Conservation (phyloP, 2,329 filamentous ascomycete genomes). For the Myriangium duriaei region DNA sequence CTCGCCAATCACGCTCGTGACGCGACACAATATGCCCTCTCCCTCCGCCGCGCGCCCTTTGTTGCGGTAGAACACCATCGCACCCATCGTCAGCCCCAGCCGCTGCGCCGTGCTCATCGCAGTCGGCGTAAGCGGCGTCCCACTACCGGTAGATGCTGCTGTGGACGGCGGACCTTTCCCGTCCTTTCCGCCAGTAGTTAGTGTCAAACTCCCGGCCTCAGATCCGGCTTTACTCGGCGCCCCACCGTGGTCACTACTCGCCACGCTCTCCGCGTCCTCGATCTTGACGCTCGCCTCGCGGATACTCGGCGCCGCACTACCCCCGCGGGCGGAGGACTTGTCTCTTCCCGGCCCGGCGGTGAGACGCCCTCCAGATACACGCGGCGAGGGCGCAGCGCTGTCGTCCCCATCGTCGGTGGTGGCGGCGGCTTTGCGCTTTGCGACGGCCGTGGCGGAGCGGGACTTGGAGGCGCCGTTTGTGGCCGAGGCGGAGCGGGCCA, state of each 20-base stretch:
- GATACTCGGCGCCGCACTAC: conserved; percentile 30
- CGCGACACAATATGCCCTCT: conserved; percentile 39
- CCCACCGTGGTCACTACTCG: conserved; percentile 31
- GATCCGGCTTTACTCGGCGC: conserved; percentile 1
- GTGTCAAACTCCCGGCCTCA: conserved; percentile 5
- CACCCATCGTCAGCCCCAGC: conserved; percentile 26
- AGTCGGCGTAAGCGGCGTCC: conserved; percentile 6
- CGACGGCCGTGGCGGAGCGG: conserved; percentile 9
- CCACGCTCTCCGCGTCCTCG: conserved; percentile 34
- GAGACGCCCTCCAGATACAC: conserved; percentile 10
- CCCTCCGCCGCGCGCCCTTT: conserved; percentile 28
- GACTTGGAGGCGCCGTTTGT: conserved; percentile 10
- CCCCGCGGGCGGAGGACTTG: conserved; percentile 23
- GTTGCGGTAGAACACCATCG: conserved; percentile 40
- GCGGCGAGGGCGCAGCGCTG: conserved; percentile 22
- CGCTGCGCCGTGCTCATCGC: conserved; percentile 16
- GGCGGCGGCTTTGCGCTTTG: conserved; percentile 13
- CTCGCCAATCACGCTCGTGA: conserved; percentile 40
- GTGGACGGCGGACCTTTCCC: conserved; percentile 3
- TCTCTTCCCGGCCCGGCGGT: conserved; percentile 20
- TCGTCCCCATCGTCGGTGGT: conserved; percentile 18
- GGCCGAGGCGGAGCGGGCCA: conserved; percentile 2
- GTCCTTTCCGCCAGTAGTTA: conserved; percentile 5
- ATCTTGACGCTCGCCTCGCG: conserved; percentile 39
- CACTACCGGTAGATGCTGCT: conserved; percentile 6